Conservation (phyloP, 164 flowering plant genomes). For the Berberis thunbergii region DNA sequence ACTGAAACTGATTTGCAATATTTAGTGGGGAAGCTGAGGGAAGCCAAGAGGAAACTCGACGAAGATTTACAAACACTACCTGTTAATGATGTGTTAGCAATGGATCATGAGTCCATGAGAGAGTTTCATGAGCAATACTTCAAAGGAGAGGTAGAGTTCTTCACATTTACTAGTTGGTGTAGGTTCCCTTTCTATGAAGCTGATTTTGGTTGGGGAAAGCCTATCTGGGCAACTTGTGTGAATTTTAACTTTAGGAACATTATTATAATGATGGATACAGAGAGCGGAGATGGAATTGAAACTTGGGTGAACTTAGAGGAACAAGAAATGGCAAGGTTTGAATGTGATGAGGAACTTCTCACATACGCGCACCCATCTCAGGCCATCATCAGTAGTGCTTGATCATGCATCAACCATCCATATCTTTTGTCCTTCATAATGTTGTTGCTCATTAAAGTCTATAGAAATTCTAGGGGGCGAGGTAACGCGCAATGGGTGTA, state of each 20-base stretch:
- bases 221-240: neutral
- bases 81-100: neutral
- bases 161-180: conserved; percentile 3
- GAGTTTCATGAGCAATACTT: neutral
- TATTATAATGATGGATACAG: neutral
- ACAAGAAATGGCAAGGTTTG: conserved; percentile 4
- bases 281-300: conserved; percentile 1
- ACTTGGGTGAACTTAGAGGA: conserved; percentile 4
- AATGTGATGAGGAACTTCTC: conserved; percentile 2
- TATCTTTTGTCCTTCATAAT: no score
- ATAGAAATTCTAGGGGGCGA: no score
- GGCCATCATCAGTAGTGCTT: no score
- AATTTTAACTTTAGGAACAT: neutral
- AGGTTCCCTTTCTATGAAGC: conserved; percentile 10
- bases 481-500: no score
- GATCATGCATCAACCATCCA: no score
- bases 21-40: neutral
- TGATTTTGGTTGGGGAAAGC: conserved; percentile 8
- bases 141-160: neutral
- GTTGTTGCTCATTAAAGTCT: no score
- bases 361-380: neutral
- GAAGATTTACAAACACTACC: neutral
- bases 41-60: neutral
- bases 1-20: neutral
- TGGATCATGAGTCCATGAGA: neutral